Percentiles rank a stretch among this genome's conserved stretches.
Evolutionary conservation across 495 filamentous ascomycete species (phyloP).

Genomic region (Daldinia concentrica): DNA sequence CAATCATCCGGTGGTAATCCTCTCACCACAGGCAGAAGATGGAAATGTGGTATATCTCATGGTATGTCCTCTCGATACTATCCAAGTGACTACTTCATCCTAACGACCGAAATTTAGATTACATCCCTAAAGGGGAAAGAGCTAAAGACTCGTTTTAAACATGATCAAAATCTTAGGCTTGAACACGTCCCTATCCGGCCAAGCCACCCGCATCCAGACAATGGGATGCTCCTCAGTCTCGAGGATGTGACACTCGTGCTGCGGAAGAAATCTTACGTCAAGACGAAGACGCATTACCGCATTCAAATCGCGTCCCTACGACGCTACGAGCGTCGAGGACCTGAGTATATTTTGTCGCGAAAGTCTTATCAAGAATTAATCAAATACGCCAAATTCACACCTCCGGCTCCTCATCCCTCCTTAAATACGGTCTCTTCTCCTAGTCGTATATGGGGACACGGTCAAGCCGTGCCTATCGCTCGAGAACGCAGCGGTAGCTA

Average conservation of each 20-base stretch:
- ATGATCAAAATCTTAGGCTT: conserved; percentile 13
- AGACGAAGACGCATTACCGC: conserved; percentile 20
- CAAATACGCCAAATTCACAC: conserved; percentile 27
- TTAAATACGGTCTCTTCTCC: conserved; percentile 22
- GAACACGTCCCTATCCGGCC: conserved; percentile 46
- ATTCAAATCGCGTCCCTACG: conserved; percentile 18
- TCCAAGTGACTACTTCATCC: neutral
- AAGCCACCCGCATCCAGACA: conserved; percentile 43
- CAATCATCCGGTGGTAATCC: conserved; percentile 44
- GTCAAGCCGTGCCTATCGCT: neutral
- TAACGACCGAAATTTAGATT: conserved; percentile 33
- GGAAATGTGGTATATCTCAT: conserved; percentile 38
- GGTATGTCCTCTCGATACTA: conserved; percentile 22
- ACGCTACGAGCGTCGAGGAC: conserved; percentile 22
- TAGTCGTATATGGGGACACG: neutral
- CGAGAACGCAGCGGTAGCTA: conserved; percentile 33
- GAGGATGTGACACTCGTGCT: conserved; percentile 16
- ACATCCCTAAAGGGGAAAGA: conserved; percentile 45
- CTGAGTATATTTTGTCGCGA: conserved; percentile 31
- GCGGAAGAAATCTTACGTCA: conserved; percentile 43
- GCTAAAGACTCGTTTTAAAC: conserved; percentile 34
- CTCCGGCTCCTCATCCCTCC: conserved; percentile 25
- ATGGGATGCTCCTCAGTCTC: conserved; percentile 42
- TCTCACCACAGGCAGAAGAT: conserved; percentile 33
- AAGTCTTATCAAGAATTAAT: conserved; percentile 35